Conservation (phyloP, 2,329 filamentous ascomycete species). For the Stachybotrys chartarum region DNA sequence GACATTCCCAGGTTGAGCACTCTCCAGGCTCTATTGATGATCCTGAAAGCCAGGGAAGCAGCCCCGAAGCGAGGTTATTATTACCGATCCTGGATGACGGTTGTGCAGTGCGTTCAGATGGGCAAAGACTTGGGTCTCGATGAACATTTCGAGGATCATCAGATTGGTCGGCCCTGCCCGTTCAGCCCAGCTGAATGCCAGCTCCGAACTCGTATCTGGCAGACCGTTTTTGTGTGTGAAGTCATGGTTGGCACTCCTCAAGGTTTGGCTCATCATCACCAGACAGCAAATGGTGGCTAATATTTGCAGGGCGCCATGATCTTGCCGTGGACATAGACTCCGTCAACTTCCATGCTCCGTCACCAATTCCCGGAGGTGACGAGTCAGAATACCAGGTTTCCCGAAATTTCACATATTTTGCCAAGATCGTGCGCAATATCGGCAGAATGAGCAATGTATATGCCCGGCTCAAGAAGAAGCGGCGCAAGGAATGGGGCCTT, state of each 20-base stretch:
- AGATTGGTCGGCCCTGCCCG: conserved; percentile 62
- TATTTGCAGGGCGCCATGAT: conserved; percentile 62
- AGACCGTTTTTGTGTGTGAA: conserved; percentile 77
- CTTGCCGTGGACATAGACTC: conserved; percentile 67
- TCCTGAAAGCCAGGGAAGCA: conserved; percentile 88
- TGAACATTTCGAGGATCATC: conserved; percentile 76
- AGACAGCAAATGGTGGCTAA: conserved; percentile 5
- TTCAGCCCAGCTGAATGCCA: conserved; percentile 68
- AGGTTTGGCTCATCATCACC: conserved; percentile 42
- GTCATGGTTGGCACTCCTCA: conserved; percentile 91
- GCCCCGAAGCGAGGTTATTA: conserved; percentile 91
- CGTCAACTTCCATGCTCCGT: conserved; percentile 65
- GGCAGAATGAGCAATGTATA: conserved; percentile 71
- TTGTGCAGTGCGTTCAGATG: conserved; percentile 89
- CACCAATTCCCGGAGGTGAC: conserved; percentile 59
- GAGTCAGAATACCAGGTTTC: conserved; percentile 71
- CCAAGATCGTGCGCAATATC: conserved; percentile 70
- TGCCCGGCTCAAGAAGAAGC: conserved; percentile 64
- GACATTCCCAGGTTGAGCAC: conserved; percentile 87
- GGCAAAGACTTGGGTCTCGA: conserved; percentile 84
- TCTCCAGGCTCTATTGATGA: conserved; percentile 78
- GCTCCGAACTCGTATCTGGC: conserved; percentile 83
- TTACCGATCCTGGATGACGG: conserved; percentile 94
- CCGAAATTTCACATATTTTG: conserved; percentile 76
- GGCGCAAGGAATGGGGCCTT: conserved; percentile 77